These are phyloP conservation scores for Achaetomium macrosporum DNA, from an alignment of 2,329 filamentous ascomycete genomes.

Conservation along the genomic window DNA sequence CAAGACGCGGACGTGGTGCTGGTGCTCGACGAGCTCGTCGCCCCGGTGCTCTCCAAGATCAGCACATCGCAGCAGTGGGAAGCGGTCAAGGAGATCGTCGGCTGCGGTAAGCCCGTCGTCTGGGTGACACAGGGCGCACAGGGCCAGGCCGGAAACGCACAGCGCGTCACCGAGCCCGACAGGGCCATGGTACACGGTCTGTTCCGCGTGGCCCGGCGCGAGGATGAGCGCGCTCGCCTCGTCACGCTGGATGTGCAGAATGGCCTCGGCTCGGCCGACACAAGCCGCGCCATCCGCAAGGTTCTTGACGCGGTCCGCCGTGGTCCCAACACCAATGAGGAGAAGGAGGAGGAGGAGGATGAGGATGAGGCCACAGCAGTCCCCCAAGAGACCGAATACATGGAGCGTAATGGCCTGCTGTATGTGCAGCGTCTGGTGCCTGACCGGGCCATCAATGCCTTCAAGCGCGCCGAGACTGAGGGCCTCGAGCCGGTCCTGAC, in stretches of 20 bases:
- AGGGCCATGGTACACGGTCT: conserved; percentile 21
- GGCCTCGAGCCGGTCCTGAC: too few species aligned
- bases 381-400: too few species aligned
- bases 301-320: too few species aligned
- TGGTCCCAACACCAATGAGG: too few species aligned
- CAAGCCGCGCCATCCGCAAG: too few species aligned
- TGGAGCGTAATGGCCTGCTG: too few species aligned
- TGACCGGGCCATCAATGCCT: too few species aligned
- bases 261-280: too few species aligned
- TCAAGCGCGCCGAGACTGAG: too few species aligned
- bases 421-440: too few species aligned
- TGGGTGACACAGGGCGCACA: conserved; percentile 23
- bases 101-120: conserved; percentile 17
- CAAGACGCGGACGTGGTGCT: not conserved
- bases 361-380: too few species aligned
- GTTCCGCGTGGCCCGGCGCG: conserved; percentile 23
- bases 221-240: conserved; percentile 12
- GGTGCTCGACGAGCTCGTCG: conserved; percentile 9
- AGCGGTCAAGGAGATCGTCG: conserved; percentile 21
- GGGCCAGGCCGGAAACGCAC: conserved; percentile 11
- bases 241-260: conserved; percentile 18
- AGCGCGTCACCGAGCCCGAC: conserved; percentile 18
- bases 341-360: too few species aligned
- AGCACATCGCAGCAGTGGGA: conserved; percentile 19
- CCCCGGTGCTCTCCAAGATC: conserved; percentile 7